These are phyloP conservation scores for Ammopiptanthus mongolicus DNA, from an alignment of 306 rosid species.

Conservation along the genomic window DNA sequence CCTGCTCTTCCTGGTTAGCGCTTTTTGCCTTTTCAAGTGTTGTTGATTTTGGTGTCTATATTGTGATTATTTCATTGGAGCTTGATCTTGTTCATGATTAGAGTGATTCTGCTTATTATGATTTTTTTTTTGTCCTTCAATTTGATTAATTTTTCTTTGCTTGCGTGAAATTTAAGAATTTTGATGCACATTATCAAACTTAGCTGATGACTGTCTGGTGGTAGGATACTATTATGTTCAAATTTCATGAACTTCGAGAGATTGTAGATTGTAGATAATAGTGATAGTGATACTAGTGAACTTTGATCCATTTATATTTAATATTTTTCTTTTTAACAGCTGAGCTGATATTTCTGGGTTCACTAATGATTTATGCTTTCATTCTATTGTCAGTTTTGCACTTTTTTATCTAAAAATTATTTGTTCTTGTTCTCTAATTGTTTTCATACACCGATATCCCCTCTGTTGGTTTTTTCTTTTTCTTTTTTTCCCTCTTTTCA, in stretches of 20 bases:
- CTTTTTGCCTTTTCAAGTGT: neutral
- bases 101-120: neutral
- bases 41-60: neutral
- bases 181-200: neutral
- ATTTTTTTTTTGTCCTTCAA: neutral
- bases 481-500: neutral
- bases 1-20: conserved; percentile 95
- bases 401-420: neutral
- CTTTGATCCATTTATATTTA: neutral
- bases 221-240: neutral
- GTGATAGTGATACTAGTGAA: neutral
- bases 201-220: neutral
- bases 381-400: neutral
- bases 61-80: neutral
- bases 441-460: neutral
- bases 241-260: too few relatives aligned
- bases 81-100: neutral
- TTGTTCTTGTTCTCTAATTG: neutral
- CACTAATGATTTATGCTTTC: neutral
- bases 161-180: neutral
- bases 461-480: neutral
- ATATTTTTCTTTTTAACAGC: neutral
- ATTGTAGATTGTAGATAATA: neutral
- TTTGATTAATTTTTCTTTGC: neutral
- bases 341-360: neutral